Percentiles rank a stretch among this genome's conserved stretches.
Conservation (phyloP, 2,329 filamentous ascomycete species). For the Calonectria pseudoreteaudii region DNA sequence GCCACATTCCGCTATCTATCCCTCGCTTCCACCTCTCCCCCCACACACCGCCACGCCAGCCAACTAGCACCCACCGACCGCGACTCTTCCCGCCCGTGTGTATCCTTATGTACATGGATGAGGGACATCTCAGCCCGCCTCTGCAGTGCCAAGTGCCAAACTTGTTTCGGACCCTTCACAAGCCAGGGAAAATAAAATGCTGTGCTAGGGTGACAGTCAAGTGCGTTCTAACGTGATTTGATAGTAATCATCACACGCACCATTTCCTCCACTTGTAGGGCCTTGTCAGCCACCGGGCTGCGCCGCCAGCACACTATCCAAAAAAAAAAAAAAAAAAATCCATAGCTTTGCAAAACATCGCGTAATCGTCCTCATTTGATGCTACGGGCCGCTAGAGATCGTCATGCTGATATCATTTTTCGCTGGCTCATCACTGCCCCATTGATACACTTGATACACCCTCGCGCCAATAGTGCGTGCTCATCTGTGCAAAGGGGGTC, state of each 20-base stretch:
- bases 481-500: neutral
- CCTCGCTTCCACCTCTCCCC: neutral
- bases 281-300: neutral
- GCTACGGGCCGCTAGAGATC: neutral
- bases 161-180: neutral
- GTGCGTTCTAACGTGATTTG: neutral
- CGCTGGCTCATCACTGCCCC: neutral
- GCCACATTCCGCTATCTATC: slow-evolving; percentile 8
- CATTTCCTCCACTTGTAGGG: neutral
- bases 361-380: neutral
- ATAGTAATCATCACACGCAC: neutral
- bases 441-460: neutral
- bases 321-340: too few species aligned
- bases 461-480: neutral
- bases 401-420: slow-evolving; percentile 3
- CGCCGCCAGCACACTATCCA: neutral
- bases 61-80: neutral
- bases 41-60: slow-evolving; percentile 1
- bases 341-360: neutral
- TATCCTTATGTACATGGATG: neutral
- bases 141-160: neutral
- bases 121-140: neutral
- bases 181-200: neutral
- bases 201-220: neutral
- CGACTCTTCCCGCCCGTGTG: neutral